These are phyloP conservation scores for Glebionis coronaria DNA, from an alignment of 129 eudicot genomes.

Conservation along the genomic window DNA sequence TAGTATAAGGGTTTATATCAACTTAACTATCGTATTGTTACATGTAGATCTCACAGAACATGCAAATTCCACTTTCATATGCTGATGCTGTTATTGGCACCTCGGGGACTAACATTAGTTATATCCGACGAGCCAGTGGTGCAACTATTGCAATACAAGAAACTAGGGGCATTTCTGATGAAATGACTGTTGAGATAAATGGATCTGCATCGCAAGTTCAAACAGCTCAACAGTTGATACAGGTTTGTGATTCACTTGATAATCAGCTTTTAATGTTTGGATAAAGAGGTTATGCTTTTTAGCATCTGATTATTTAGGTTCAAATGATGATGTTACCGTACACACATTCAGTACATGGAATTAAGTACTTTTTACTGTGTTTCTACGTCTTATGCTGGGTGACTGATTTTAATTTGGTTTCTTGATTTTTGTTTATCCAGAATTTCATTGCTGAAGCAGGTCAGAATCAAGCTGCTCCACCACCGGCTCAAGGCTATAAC, in stretches of 20 bases:
- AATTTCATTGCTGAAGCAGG: slow-evolving; percentile 72
- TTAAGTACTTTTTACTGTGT: neutral
- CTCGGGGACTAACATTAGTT: slow-evolving; percentile 71
- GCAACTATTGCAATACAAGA: slow-evolving; percentile 86
- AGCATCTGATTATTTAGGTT: no score
- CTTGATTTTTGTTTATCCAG: slow-evolving; percentile 52
- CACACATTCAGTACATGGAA: neutral
- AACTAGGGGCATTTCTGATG: slow-evolving; percentile 74
- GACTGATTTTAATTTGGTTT: neutral
- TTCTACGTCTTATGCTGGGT: neutral
- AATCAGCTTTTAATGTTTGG: neutral
- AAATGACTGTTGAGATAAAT: slow-evolving; percentile 85
- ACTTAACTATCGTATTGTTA: neutral
- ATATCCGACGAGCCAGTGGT: slow-evolving; percentile 83
- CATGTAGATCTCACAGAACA: slow-evolving; percentile 70
- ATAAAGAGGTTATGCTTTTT: no score
- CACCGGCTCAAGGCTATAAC: slow-evolving; percentile 67
- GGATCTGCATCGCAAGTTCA: slow-evolving; percentile 92
- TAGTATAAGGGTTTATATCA: neutral
- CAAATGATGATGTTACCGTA: no score
- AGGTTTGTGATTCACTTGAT: slow-evolving; percentile 10
- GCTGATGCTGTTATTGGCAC: slow-evolving; percentile 93
- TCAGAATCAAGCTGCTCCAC: slow-evolving; percentile 42
- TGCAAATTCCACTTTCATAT: slow-evolving; percentile 78
- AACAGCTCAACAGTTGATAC: slow-evolving; percentile 90